Base-by-base conservation (phyloP, 2,329 filamentous ascomycete genomes). In the Venturia pyrina region DNA sequence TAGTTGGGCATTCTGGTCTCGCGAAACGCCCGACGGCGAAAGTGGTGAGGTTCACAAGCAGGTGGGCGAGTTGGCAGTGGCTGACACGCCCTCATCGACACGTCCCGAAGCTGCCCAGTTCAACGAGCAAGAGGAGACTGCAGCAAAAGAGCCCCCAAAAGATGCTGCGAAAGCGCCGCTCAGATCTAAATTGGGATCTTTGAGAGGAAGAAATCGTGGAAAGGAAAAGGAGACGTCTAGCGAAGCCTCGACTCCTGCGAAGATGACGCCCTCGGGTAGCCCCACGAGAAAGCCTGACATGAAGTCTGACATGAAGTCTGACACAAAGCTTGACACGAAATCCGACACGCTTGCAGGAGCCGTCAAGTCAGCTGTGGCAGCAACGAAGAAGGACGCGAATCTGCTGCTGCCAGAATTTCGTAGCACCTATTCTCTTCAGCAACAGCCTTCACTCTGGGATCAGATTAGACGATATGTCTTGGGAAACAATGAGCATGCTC, bases 1-100 rank as follows among this genome's bases (percentile, higher is more conserved):
- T 0, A 89, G 87, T 0, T 93, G 90, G 90, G 89, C 88, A 0
- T 93, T 93, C 69, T 93, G 89, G 89, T 91, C 87, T 17, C 84
- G 82, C 59, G 44, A 83, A 44, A 10, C 46, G 13, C 37, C 28
- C 80, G 70, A 72, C 74, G 69, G 85, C 15, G 63, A 56, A 28
- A 87, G 73, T 74, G 82, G 61, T 83, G 86, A 56, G 79, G 88
- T 76, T 75, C 82, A 69, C 79, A 85, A 83, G 66, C 79, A 83
- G 64, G 77, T 84, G 17, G 77, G 78, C 6, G 79, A 82, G 67
- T 72, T 82, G 5, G 80, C 80, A 21, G 80, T 82, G 7, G 79
- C 78, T 17, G 77, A 81, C 65, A 82, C 80, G 1, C 80, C 80
- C 8, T 81, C 79, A 17, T 79, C 81, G 68, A 78, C 78, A 15